Evolutionary conservation across 805 yeast genomes (phyloP).

Genomic region (Scheffersomyces ergatensis): DNA sequence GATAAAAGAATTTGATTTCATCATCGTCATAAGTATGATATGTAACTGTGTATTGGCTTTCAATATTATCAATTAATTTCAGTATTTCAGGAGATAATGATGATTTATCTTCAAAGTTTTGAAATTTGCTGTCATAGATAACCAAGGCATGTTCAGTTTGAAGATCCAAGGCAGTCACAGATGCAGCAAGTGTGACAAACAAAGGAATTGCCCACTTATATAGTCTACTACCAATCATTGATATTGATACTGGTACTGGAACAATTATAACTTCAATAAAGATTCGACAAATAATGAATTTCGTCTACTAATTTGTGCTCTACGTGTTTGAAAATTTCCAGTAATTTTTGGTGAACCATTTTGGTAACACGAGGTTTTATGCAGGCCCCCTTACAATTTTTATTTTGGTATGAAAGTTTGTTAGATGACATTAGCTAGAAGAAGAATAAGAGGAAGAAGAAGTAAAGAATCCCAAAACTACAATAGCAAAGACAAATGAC

Average conservation of each 20-base stretch:
- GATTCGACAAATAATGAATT: too few relatives aligned
- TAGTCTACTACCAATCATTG: background rate
- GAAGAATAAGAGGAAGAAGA: background rate
- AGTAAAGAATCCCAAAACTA: background rate
- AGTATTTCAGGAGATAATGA: slow-evolving; percentile 15
- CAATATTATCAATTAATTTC: slow-evolving; percentile 20
- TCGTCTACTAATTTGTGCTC: background rate
- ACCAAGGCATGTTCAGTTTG: slow-evolving; percentile 22
- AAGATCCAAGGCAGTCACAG: slow-evolving; percentile 5
- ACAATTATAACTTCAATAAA: too few relatives aligned
- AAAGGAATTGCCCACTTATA: slow-evolving; percentile 1
- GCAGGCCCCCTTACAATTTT: background rate
- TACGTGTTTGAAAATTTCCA: slow-evolving; percentile 3
- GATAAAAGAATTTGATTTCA: slow-evolving; percentile 18
- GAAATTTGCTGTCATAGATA: slow-evolving; percentile 28
- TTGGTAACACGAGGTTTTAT: background rate
- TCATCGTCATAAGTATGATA: slow-evolving; percentile 22
- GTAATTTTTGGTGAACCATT: background rate
- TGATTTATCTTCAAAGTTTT: slow-evolving; percentile 15
- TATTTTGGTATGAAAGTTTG: background rate
- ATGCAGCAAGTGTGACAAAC: slow-evolving; percentile 9
- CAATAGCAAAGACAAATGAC: slow-evolving; percentile 10
- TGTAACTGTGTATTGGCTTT: slow-evolving; percentile 13
- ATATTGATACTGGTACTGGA: too few relatives aligned
- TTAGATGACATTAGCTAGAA: background rate